These are phyloP conservation scores for Drosera spatulata DNA, from an alignment of 179 eudicot species.

Conservation along the genomic window DNA sequence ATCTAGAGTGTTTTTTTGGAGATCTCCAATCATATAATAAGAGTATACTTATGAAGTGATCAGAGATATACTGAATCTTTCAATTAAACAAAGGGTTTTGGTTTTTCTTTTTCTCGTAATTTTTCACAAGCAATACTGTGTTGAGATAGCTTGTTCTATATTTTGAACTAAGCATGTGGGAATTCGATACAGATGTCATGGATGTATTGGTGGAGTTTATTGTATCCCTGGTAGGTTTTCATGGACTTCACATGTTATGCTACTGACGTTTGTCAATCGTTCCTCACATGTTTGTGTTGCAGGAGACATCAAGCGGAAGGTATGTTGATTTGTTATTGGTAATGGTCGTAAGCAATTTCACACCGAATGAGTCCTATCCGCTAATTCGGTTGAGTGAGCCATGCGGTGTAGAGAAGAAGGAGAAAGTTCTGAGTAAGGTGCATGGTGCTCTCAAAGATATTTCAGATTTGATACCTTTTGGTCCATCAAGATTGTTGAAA, in stretches of 20 bases:
- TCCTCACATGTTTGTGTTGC: conserved; percentile 13
- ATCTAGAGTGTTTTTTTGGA: too few species aligned
- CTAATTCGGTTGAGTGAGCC: conserved; percentile 39
- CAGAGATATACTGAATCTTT: neutral
- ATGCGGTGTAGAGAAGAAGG: conserved; percentile 48
- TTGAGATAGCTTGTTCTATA: too few species aligned
- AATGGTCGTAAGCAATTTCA: conserved; percentile 80
- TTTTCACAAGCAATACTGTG: conserved; percentile 26
- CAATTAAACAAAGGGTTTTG: neutral
- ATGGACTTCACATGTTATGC: conserved; percentile 3
- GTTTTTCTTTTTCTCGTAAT: conserved; percentile 22
- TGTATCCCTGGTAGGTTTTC: conserved; percentile 53
- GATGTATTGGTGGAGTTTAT: conserved; percentile 72
- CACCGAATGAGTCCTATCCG: conserved; percentile 44
- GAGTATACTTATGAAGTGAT: too few species aligned
- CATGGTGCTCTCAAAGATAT: too few species aligned
- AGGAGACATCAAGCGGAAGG: conserved; percentile 74
- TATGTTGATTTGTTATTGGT: conserved; percentile 64
- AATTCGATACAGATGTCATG: conserved; percentile 77
- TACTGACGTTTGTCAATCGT: conserved; percentile 1
- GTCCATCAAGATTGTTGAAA: conserved; percentile 50
- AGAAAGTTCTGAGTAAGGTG: conserved; percentile 53
- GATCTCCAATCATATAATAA: too few species aligned
- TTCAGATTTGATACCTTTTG: conserved; percentile 50
- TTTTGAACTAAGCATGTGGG: conserved; percentile 55